These are phyloP conservation scores for Alternaria viburni DNA, from an alignment of 2,329 filamentous ascomycete species.

Conservation along the genomic window DNA sequence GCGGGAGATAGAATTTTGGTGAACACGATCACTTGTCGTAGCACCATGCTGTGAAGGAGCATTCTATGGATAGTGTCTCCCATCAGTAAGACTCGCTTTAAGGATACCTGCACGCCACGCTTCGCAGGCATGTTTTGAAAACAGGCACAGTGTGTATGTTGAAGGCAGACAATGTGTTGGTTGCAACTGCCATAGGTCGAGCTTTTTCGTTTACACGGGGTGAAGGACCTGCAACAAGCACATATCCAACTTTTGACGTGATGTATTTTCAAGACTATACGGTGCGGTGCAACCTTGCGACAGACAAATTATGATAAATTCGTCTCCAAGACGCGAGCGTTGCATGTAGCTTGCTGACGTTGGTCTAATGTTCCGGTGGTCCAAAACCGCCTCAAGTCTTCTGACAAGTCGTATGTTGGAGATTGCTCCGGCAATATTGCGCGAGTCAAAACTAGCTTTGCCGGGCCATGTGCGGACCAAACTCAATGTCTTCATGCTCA, in stretches of 20 bases:
- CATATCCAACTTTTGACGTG: not conserved
- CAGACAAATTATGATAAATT: not conserved
- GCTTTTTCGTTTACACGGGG: not conserved
- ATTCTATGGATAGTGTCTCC: not conserved
- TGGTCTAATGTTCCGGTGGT: not conserved
- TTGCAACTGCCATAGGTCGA: not conserved
- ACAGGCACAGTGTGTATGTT: not conserved
- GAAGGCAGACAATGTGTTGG: not conserved
- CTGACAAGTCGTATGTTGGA: slow-evolving; percentile 1
- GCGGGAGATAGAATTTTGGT: not conserved
- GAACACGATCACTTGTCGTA: not conserved
- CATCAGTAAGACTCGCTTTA: not conserved
- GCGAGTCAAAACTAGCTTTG: slow-evolving; percentile 20
- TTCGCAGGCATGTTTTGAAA: not conserved
- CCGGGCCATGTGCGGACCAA: slow-evolving; percentile 4
- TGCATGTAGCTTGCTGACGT: not conserved
- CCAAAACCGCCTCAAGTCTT: not conserved
- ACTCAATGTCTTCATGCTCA: slow-evolving; percentile 11
- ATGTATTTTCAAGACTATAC: not conserved
- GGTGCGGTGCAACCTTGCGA: not conserved
- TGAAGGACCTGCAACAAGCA: not conserved
- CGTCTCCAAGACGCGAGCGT: not conserved
- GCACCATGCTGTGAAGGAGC: not conserved
- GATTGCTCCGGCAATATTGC: slow-evolving; percentile 9
- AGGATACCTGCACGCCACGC: not conserved